A percentile compares a stretch with the other conserved stretches of the same genome.
These are phyloP conservation scores for Globisporangium mamillatum DNA, from an alignment of 352 stramenopile genomes.

Conservation along the genomic window DNA sequence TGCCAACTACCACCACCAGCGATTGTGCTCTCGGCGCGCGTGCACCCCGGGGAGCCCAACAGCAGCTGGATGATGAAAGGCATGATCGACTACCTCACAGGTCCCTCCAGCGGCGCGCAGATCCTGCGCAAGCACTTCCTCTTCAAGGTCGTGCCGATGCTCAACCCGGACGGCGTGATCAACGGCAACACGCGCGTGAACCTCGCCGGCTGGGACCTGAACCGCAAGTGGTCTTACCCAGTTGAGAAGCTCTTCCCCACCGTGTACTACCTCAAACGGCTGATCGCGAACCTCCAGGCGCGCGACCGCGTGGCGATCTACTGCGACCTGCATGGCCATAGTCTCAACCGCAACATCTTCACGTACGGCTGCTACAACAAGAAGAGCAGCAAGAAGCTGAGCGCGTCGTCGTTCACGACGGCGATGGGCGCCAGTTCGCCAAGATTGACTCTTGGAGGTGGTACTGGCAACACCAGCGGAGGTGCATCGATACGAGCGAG, in stretches of 20 bases:
- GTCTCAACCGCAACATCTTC: conserved; percentile 84
- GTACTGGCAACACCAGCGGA: conserved; percentile 3
- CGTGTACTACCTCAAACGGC: conserved; percentile 74
- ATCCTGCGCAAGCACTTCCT: conserved; percentile 79
- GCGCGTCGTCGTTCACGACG: not conserved
- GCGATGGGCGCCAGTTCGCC: conserved; percentile 3
- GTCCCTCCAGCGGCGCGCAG: conserved; percentile 47
- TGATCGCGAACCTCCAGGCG: conserved; percentile 55
- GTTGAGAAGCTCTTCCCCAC: conserved; percentile 82
- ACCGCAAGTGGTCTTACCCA: conserved; percentile 76
- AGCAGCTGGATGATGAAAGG: conserved; percentile 92
- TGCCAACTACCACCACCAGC: conserved; percentile 23
- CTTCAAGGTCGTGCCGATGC: conserved; percentile 92
- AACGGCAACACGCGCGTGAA: conserved; percentile 90
- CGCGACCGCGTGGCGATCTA: conserved; percentile 72
- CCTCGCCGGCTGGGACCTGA: conserved; percentile 81
- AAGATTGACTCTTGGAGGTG: not conserved
- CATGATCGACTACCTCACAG: conserved; percentile 89
- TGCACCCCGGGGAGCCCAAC: conserved; percentile 89
- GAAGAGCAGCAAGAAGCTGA: conserved; percentile 23
- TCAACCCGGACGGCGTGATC: conserved; percentile 91
- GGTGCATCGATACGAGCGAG: conserved; percentile 1
- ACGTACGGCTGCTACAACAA: conserved; percentile 79
- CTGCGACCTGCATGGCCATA: conserved; percentile 84
- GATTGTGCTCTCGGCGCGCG: conserved; percentile 84